Conservation (phyloP, 352 stramenopile genomes). For the Globisporangium nagaii region DNA sequence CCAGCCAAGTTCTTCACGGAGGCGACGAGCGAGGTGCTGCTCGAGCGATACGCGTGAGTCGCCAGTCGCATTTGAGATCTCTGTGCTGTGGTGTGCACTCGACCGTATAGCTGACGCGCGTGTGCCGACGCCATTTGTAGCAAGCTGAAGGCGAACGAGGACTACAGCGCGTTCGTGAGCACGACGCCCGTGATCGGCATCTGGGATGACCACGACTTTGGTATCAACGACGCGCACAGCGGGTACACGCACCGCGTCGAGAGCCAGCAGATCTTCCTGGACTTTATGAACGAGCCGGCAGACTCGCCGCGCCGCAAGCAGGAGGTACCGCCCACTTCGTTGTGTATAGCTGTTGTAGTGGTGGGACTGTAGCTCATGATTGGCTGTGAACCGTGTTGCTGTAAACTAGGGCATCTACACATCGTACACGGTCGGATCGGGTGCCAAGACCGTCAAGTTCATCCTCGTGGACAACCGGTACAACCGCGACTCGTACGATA, state of each 20-base stretch:
- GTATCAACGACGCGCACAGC: slow-evolving; percentile 86
- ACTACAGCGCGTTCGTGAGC: slow-evolving; percentile 59
- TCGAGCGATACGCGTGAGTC: slow-evolving; percentile 54
- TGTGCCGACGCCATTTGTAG: slow-evolving; percentile 19
- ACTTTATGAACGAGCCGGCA: slow-evolving; percentile 75
- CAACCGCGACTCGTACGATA: slow-evolving; percentile 73
- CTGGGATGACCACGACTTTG: slow-evolving; percentile 90
- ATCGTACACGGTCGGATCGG: slow-evolving; percentile 64
- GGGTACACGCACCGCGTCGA: slow-evolving; percentile 62
- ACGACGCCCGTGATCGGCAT: slow-evolving; percentile 77
- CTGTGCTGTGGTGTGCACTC: not conserved
- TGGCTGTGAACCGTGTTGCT: too few relatives aligned
- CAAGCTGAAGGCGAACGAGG: slow-evolving; percentile 51
- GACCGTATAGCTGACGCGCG: not conserved
- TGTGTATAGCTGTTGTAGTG: too few relatives aligned
- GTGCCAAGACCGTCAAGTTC: slow-evolving; percentile 77
- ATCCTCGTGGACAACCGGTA: slow-evolving; percentile 87
- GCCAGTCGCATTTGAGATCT: not conserved
- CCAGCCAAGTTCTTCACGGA: slow-evolving; percentile 59
- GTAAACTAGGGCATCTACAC: slow-evolving; percentile 70
- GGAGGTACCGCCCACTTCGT: too few relatives aligned
- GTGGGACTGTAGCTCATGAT: too few relatives aligned
- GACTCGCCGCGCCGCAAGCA: slow-evolving; percentile 73
- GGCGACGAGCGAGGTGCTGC: slow-evolving; percentile 42
- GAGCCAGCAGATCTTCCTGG: slow-evolving; percentile 81